These are phyloP conservation scores for Jaenimonas drosophilae DNA, from an alignment of 208 protist species.

Conservation along the genomic window DNA sequence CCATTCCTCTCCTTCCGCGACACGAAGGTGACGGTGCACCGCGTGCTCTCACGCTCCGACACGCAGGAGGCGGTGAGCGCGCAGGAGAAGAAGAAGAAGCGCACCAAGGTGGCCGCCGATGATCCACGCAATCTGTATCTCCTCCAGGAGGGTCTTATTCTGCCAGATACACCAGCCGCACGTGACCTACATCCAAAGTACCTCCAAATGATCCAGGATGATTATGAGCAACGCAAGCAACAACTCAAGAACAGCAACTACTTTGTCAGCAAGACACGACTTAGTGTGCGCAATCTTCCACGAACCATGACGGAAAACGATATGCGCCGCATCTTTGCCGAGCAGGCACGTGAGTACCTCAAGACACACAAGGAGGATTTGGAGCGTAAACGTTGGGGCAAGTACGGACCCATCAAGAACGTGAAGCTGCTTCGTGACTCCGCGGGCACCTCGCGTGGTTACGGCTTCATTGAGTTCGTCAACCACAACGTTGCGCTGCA, in stretches of 20 bases:
- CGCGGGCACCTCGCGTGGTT: conserved; percentile 75
- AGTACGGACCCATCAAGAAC: conserved; percentile 86
- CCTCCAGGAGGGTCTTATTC: conserved; percentile 80
- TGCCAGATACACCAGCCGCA: conserved; percentile 62
- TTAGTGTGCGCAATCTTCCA: conserved; percentile 88
- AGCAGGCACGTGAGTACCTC: conserved; percentile 58
- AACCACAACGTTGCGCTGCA: conserved; percentile 88
- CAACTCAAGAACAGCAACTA: conserved; percentile 87
- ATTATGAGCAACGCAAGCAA: conserved; percentile 73
- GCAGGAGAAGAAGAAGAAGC: conserved; percentile 83
- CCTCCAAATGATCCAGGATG: conserved; percentile 79
- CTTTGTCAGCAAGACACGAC: conserved; percentile 85
- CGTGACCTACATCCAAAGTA: conserved; percentile 68
- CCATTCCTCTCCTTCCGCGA: conserved; percentile 81
- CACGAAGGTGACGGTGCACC: conserved; percentile 75
- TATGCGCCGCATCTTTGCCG: conserved; percentile 68
- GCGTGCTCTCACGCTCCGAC: conserved; percentile 71
- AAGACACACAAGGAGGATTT: conserved; percentile 60
- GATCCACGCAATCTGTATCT: conserved; percentile 86
- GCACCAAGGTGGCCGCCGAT: conserved; percentile 81
- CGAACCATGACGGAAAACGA: conserved; percentile 82
- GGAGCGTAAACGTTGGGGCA: conserved; percentile 75
- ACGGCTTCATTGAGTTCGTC: conserved; percentile 90
- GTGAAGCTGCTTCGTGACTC: conserved; percentile 79
- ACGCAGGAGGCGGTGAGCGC: conserved; percentile 66